Base-by-base conservation (phyloP, 805 yeast genomes). In the Sugiyamaella chiloensis region DNA sequence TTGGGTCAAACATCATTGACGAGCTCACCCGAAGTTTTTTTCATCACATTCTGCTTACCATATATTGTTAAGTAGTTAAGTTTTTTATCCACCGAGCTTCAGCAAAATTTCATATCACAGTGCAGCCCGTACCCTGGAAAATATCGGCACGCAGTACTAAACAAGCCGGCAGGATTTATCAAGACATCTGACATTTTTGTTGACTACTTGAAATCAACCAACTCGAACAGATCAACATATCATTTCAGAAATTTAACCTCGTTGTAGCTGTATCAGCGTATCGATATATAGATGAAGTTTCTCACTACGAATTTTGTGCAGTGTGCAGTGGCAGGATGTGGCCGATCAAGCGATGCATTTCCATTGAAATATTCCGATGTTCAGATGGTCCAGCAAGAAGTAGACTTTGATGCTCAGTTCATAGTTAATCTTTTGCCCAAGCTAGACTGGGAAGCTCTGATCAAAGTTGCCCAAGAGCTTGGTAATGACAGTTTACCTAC, bases 271-370 rank as follows among this genome's bases (percentile, higher is more conserved):
- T n/a, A n/a, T n/a, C n/a, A n/a, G n/a, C n/a, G n/a, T 14, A 4
- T 5, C 34, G 34, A 29, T 4, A 14, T 29, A 14, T 5, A 34
- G 14, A 91, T 91, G 99, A 91, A 93, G 70, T 81, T 91, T 60
- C 71, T 93, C 23, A 91, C 99, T n/a, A 87, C 97, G 9, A 93
- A 93, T 67, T 93, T 93, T 67, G 95, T 93, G 53, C 88, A 85
- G 64, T 93, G 99, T 68, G 89, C 98, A 0, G 85, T 88, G 52
- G 83, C 84, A 60, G 60, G 81, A 1, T 93, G 99, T 62, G 88
- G 83, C 39, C 69, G 80, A 11, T 76, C 91, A 4, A 76, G 78
- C 11, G 79, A 80, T 4, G 80, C 95, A 16, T 93, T 89, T 63
- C 99, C 99, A 1, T 74, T 93, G 48, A 73, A 74, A 51, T 91